A percentile compares a stretch with the other conserved stretches of the same genome.
Evolutionary conservation across 2,329 filamentous ascomycete species (phyloP).

Genomic region (Bertia moriformis): DNA sequence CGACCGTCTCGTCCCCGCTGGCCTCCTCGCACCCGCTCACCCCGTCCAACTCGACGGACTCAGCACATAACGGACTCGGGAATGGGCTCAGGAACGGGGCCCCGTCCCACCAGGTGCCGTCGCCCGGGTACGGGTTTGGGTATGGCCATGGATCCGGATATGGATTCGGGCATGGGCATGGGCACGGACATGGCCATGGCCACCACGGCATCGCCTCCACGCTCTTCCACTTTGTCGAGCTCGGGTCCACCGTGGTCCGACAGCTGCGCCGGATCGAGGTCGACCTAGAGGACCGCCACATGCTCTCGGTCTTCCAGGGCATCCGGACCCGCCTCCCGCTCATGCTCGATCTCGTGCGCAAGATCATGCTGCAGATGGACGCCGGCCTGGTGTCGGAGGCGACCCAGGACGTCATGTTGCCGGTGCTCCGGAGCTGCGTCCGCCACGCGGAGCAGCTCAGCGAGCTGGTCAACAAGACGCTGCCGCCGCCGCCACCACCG

Average conservation of each 20-base stretch:
- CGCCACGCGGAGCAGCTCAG: neutral
- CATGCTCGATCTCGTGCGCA: neutral
- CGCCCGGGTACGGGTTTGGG: too few species aligned
- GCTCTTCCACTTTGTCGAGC: neutral
- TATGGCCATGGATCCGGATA: too few species aligned
- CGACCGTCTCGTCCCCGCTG: neutral
- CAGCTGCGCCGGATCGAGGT: neutral
- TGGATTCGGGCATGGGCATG: too few species aligned
- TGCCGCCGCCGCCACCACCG: too few species aligned
- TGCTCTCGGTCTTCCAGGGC: neutral
- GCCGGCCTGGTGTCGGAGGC: neutral
- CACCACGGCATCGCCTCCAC: neutral
- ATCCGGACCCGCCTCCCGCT: neutral
- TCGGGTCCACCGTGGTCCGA: neutral
- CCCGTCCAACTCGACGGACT: neutral
- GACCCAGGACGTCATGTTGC: neutral
- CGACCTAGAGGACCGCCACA: neutral
- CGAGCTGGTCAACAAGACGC: neutral
- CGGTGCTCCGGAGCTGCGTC: neutral
- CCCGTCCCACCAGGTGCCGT: neutral
- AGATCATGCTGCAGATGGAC: neutral
- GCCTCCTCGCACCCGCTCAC: neutral
- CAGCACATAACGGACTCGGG: too few species aligned
- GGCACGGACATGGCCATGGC: too few species aligned
- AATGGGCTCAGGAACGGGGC: too few species aligned